Base-by-base conservation (phyloP, 2,329 filamentous ascomycete genomes). In the Curvularia sp. region DNA sequence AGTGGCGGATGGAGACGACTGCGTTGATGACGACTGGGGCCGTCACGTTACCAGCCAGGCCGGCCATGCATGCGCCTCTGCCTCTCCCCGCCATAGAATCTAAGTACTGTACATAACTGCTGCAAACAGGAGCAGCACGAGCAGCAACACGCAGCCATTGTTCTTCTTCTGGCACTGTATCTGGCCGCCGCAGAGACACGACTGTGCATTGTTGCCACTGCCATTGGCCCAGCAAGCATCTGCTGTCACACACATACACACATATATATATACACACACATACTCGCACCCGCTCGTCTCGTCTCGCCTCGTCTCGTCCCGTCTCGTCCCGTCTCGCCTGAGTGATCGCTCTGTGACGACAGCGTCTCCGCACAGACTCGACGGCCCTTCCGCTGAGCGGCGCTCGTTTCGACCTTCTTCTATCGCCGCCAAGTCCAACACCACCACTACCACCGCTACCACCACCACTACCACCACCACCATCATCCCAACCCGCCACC, bases 321-420 rank as follows among this genome's bases (percentile, higher is more conserved):
- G n/a, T n/a, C n/a, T n/a, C n/a, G n/a, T n/a, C n/a, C n/a, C n/a
- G n/a, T n/a, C n/a, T n/a, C n/a, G n/a, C n/a, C n/a, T n/a, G 34
- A n/a, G 5, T 15, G 21, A 25, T 30, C 19, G 34, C 28, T 43
- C 50, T 57, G 50, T 53, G 55, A 43, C 58, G 49, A 57, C 50
- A 45, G 50, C 15, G 54, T 42, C 52, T 34, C 49, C 57, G 64
- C 64, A 65, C 64, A 57, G 64, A 58, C 64, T 48, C n/a, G 45
- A 57, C 38, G 47, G 43, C 49, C 43, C 49, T 53, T 57, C 41
- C 23, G 43, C 51, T 18, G 32, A 52, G 28, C 54, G 19, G 32
- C 51, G 27, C 38, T 32, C 30, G 41, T 61, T 49, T 66, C 60
- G 54, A 63, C 57, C 57, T 64, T 61, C 53, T 65, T 67, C 56